phyloP scores from a whole-genome alignment of 2,329 filamentous ascomycete species.

The Aspergillus awamori region DNA sequence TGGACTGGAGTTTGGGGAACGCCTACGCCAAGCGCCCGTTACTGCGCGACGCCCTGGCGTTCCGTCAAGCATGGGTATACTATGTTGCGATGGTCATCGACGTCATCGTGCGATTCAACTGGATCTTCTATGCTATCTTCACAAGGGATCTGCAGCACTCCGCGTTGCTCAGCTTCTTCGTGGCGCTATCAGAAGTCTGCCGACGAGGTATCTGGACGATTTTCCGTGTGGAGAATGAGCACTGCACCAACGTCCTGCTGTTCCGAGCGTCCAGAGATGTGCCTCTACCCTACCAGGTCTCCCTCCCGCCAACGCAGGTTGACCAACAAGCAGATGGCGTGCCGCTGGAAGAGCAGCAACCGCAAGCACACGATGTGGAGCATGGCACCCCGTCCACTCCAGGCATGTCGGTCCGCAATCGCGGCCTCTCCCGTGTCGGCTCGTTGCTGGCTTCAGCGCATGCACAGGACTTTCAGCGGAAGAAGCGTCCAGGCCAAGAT shows the following conservation, averaged over 20 bases:
- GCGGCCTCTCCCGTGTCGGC: conserved; percentile 56
- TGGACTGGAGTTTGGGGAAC: conserved; percentile 95
- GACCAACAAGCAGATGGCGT: conserved; percentile 26
- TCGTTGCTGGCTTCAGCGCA: conserved; percentile 82
- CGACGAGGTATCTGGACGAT: conserved; percentile 88
- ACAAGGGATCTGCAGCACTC: conserved; percentile 79
- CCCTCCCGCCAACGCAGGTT: conserved; percentile 23
- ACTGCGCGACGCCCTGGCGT: conserved; percentile 76
- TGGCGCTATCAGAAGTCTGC: conserved; percentile 77
- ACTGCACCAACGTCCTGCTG: conserved; percentile 86
- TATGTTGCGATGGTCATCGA: conserved; percentile 83
- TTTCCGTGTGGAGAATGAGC: conserved; percentile 95
- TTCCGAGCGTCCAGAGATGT: conserved; percentile 90
- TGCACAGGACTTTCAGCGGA: conserved; percentile 88
- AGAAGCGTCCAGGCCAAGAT: conserved; percentile 56
- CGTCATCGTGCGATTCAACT: conserved; percentile 84
- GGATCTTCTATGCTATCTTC: conserved; percentile 92
- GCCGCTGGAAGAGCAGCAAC: conserved; percentile 31
- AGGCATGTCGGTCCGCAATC: conserved; percentile 30
- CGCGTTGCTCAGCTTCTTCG: conserved; percentile 75
- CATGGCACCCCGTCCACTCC: conserved; percentile 31
- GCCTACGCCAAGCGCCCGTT: conserved; percentile 67
- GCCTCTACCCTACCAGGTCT: conserved; percentile 74
- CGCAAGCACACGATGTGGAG: conserved; percentile 31
- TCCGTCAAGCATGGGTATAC: conserved; percentile 80